Base-by-base conservation (phyloP, 352 stramenopile genomes). In the Hyaloperonospora brassicae region DNA sequence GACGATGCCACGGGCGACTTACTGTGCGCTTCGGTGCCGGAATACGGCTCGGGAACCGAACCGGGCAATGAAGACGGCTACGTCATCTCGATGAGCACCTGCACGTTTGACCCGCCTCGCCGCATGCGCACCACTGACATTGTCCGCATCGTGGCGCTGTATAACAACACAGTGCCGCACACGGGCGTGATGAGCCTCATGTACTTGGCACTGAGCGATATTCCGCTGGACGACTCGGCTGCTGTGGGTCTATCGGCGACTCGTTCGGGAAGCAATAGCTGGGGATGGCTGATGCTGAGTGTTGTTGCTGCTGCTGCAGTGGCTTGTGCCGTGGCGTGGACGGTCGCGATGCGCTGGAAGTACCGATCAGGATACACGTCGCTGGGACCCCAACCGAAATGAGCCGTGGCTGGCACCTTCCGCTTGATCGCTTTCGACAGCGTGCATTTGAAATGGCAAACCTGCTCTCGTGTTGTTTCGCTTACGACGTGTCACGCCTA, bases 171-270 rank as follows among this genome's bases (percentile, higher is more conserved):
- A 34, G 21, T 82, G 36, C 61, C 76, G 36, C 80, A 89, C 61
- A 87, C 80, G 25, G 80, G 80, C 39, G 80, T 78, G 5, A 91
- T 91, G 80, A 86, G 74, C 47, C 55, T 91, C 11, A 78, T 86
- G 71, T 91, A 89, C 68, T 48, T 91, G 44, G 80, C 76, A 27
- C 62, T 89, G 11, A 76, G 72, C 46, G 78, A 91, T 52, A 77
- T 84, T 49, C 60, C 61, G 39, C 47, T 66, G 14, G 45, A 63
- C 9, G 11, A 58, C 45, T 23, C 53, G 13, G 59, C 44, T 27
- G 48, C 61, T 8, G 34, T 56, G 30, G 61, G 48, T 22, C 39
- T 39, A 36, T 50, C 43, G 14, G 46, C 55, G 27, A 56, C 59
- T 41, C 27, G 10, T 1, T 48, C 48, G 23, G 35, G 3, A 13